Conservation (phyloP, 2,329 filamentous ascomycete genomes). For the Endoconidiophora laricicola region DNA sequence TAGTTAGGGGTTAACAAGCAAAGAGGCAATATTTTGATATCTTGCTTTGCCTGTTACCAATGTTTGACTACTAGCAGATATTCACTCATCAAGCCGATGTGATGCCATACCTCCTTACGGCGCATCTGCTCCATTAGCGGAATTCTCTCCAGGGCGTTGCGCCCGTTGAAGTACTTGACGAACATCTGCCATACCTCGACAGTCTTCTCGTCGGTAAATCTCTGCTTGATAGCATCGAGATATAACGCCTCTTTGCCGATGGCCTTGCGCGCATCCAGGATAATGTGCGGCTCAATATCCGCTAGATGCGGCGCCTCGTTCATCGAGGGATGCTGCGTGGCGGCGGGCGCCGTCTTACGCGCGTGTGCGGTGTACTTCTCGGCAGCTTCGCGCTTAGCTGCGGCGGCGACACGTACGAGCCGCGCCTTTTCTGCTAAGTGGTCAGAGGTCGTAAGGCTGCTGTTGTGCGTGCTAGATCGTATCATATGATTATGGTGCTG, state of each 20-base stretch:
- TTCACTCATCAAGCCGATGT: constrained; percentile 48
- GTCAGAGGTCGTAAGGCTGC: constrained; percentile 29
- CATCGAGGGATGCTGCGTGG: constrained; percentile 37
- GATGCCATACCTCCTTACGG: constrained; percentile 60
- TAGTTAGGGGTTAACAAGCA: background rate
- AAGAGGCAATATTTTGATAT: background rate
- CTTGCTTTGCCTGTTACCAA: constrained; percentile 32
- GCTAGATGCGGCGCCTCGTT: constrained; percentile 42
- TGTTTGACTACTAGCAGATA: constrained; percentile 51
- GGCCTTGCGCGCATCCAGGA: constrained; percentile 63
- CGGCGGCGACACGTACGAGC: constrained; percentile 39
- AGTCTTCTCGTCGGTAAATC: constrained; percentile 34
- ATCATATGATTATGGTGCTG: background rate
- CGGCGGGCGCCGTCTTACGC: constrained; percentile 30
- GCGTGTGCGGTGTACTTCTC: constrained; percentile 40
- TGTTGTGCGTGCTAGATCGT: constrained; percentile 8
- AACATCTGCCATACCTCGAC: constrained; percentile 55
- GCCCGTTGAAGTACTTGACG: constrained; percentile 76
- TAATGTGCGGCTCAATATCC: constrained; percentile 45
- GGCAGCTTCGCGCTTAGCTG: constrained; percentile 36
- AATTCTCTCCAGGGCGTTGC: constrained; percentile 70
- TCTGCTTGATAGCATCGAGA: constrained; percentile 39
- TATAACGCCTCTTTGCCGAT: constrained; percentile 64
- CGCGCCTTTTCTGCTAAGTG: constrained; percentile 45
- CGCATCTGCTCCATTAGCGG: constrained; percentile 74